Evolutionary conservation across 2,329 filamentous ascomycete genomes (phyloP).

Genomic region (Cladophialophora psammophila): DNA sequence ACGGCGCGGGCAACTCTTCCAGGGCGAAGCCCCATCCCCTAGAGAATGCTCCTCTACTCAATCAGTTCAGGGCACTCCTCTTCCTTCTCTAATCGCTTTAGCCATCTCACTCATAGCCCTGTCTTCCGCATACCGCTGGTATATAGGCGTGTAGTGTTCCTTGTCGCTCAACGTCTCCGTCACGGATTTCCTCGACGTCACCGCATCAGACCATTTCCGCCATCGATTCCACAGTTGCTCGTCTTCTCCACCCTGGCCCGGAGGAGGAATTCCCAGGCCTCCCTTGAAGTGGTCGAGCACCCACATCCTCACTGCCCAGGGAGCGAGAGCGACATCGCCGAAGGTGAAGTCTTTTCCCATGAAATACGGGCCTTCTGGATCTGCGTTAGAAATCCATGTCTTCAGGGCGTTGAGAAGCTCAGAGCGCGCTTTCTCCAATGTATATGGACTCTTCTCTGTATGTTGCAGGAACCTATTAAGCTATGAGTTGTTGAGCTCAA

Average conservation of each 20-base stretch:
- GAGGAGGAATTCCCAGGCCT: slow-evolving; percentile 57
- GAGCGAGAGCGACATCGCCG: slow-evolving; percentile 74
- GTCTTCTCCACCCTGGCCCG: slow-evolving; percentile 60
- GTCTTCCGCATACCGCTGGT: slow-evolving; percentile 72
- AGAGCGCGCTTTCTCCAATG: slow-evolving; percentile 60
- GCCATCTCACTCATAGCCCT: slow-evolving; percentile 68
- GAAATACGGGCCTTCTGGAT: slow-evolving; percentile 70
- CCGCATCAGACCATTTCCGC: slow-evolving; percentile 68
- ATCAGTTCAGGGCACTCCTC: slow-evolving; percentile 62
- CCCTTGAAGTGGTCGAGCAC: slow-evolving; percentile 78
- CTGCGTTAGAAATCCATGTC: slow-evolving; percentile 69
- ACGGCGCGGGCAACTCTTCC: background rate
- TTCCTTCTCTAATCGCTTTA: slow-evolving; percentile 68
- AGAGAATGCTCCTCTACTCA: background rate
- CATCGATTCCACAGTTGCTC: slow-evolving; percentile 70
- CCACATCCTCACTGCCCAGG: slow-evolving; percentile 76
- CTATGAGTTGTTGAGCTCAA: background rate
- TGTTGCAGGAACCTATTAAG: slow-evolving; percentile 54
- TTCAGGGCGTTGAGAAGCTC: slow-evolving; percentile 68
- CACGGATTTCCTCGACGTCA: slow-evolving; percentile 68
- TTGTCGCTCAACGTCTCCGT: slow-evolving; percentile 72
- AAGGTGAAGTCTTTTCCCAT: slow-evolving; percentile 67
- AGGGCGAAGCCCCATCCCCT: background rate
- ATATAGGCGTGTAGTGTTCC: slow-evolving; percentile 72
- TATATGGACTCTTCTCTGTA: slow-evolving; percentile 51